These are phyloP conservation scores for Saprolegnia diclina DNA, from an alignment of 352 stramenopile genomes.

Conservation along the genomic window DNA sequence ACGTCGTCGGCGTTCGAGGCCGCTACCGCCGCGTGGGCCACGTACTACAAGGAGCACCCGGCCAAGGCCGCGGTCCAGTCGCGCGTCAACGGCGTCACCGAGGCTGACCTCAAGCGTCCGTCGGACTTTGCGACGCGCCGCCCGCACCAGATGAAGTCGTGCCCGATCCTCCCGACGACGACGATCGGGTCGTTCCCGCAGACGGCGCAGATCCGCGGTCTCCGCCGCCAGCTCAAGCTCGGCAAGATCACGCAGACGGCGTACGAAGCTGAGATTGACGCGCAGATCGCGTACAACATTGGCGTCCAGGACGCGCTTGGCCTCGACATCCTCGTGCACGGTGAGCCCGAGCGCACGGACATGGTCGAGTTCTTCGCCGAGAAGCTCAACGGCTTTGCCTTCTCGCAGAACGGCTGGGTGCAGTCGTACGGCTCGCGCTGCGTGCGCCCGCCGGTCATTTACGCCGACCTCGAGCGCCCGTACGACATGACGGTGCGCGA, in stretches of 20 bases:
- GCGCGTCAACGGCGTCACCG: slow-evolving; percentile 51
- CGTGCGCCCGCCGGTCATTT: slow-evolving; percentile 89
- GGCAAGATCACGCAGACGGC: slow-evolving; percentile 65
- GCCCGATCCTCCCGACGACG: slow-evolving; percentile 87
- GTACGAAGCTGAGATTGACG: slow-evolving; percentile 86
- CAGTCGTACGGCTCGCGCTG: slow-evolving; percentile 91
- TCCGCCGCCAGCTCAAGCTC: slow-evolving; percentile 75
- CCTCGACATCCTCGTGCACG: slow-evolving; percentile 91
- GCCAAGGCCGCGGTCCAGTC: slow-evolving; percentile 58
- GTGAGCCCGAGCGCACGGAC: slow-evolving; percentile 89
- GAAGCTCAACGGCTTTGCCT: slow-evolving; percentile 89
- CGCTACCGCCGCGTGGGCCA: slow-evolving; percentile 53
- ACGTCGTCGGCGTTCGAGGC: slow-evolving; percentile 47
- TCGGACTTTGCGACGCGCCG: slow-evolving; percentile 76
- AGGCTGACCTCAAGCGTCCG: slow-evolving; percentile 73
- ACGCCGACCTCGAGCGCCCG: slow-evolving; percentile 78
- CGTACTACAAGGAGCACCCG: slow-evolving; percentile 83
- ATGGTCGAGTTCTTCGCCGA: slow-evolving; percentile 95
- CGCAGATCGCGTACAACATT: slow-evolving; percentile 90
- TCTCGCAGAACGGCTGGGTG: slow-evolving; percentile 91
- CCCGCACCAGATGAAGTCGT: slow-evolving; percentile 52
- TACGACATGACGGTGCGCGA: slow-evolving; percentile 87
- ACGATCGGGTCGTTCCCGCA: slow-evolving; percentile 94
- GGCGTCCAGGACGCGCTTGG: slow-evolving; percentile 87
- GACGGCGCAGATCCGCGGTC: slow-evolving; percentile 79